Evolutionary conservation across 2,329 filamentous ascomycete genomes (phyloP).

Genomic region (Pseudogymnoascus sp.): DNA sequence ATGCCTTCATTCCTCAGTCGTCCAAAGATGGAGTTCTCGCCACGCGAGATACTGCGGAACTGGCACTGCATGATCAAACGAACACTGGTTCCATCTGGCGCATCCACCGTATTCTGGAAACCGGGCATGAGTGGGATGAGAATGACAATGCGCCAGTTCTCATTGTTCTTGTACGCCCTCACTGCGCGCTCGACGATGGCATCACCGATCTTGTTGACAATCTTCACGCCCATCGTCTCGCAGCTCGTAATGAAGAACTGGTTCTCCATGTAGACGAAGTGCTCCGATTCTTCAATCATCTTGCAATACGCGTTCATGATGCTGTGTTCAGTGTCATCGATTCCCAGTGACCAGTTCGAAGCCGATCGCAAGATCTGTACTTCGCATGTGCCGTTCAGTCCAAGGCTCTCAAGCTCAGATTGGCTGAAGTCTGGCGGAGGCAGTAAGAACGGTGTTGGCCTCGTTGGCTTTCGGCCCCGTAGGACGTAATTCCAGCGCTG

Average conservation of each 20-base stretch:
- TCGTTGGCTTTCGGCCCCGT: constrained; percentile 83
- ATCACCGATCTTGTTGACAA: constrained; percentile 90
- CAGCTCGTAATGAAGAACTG: constrained; percentile 97
- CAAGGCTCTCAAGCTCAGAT: constrained; percentile 79
- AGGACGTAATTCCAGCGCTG: constrained; percentile 98
- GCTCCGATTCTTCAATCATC: constrained; percentile 89
- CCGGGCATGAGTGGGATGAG: constrained; percentile 96
- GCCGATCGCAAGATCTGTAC: constrained; percentile 93
- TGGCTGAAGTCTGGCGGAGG: constrained; percentile 87
- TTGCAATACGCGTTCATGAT: constrained; percentile 95
- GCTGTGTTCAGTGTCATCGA: constrained; percentile 81
- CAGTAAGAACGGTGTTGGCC: constrained; percentile 86
- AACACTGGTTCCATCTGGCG: constrained; percentile 89
- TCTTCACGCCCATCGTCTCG: constrained; percentile 77
- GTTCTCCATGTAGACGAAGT: constrained; percentile 98
- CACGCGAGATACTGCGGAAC: constrained; percentile 90
- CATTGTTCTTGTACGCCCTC: constrained; percentile 72
- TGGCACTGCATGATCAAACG: constrained; percentile 96
- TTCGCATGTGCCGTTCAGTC: constrained; percentile 89
- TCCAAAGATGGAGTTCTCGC: constrained; percentile 86
- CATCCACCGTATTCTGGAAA: constrained; percentile 93
- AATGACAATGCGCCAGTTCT: constrained; percentile 86
- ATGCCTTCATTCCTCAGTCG: constrained; percentile 73
- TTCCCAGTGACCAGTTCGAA: constrained; percentile 85
- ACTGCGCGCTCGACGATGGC: constrained; percentile 89